Evolutionary conservation across 345 rosid species (phyloP), one percentile per base, ranked within the genome.

Genomic region (Linum tenue): DNA sequence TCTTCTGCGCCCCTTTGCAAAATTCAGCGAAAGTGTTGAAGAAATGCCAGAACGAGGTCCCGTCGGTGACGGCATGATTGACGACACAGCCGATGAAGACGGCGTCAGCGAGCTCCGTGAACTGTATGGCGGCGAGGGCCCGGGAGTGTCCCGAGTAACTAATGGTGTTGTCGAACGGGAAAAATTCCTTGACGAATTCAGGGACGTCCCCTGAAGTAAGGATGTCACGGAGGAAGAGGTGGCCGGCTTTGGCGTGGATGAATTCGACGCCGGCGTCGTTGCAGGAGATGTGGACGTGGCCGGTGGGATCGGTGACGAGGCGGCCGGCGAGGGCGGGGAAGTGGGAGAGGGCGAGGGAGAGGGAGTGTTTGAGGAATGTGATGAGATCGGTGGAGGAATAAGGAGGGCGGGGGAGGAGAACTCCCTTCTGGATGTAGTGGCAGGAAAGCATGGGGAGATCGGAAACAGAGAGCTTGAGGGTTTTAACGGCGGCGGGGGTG

Each of bases 381-480:
- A 79, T 5, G 41, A 94, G 78, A 16, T 80, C 77, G 37, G 78
- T 65, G 68, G 79, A 60, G 60, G 83, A 71, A 69, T 60, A 83
- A 39, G 84, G 81, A 7, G 95, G 79, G 44, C 64, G 66, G 0
- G 81, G 2, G 58, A 94, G 78, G 69, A 94, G 90, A 39, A 90
- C 86, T 0, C 99, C 99, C 76, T 94, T 94, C 39, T 94, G 99
- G 69, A 94, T 94, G 78, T 94, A 94, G 35, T 94, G 99, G 64
- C 99, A 94, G 1, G 99, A 86, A 59, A 94, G 92, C 99, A 94
- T 94, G 35, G 96, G 97, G 48, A 90, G 80, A 72, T 94, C 99
- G 39, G 99, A 94, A 63, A 90, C 96, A 7, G 95, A 88, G 72
- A 94, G 96, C 72, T 79, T 81, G 6, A 86, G 72, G 56, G 86